Base-by-base conservation (phyloP, 306 rosid genomes). In the Trifolium subterraneum region DNA sequence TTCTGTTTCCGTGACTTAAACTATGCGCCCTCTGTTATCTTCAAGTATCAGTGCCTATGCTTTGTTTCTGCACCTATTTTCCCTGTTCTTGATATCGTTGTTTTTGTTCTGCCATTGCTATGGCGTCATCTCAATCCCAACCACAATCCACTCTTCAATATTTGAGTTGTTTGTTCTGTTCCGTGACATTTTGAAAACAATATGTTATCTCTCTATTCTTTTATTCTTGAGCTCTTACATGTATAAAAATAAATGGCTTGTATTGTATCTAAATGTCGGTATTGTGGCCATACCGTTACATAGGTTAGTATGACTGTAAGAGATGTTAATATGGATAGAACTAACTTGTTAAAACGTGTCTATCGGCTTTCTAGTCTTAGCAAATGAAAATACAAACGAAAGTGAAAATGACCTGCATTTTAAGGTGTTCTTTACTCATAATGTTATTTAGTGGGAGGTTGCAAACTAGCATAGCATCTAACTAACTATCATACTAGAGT, bases 371-470 rank as follows among this genome's bases (percentile, higher is more conserved):
- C 6, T 11, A 52, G 59, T 52, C 42, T 76, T 39, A 25, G 50
- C 71, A 50, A 42, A 70, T 31, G 70, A 58, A 68, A 56, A 44
- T 58, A 12, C 51, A 7, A 47, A 69, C 36, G 45, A 18, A 10
- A n/a, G 44, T 41, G 50, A 44, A 52, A 19, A 29, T 4, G 33
- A 29, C 33, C 33, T 4, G 4, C 33, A 29, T 29, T 29, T 29
- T 29, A 4, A 4, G 6, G 33, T 29, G 6, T 4, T 29, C 6
- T 29, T 29, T 29, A 6, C 2, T 52, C 13, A 6, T 14, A 18
- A 18, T 52, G 59, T 52, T 52, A 52, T 52, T 2, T 19, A 19
- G 59, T 19, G 59, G 59, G 8, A 19, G 23, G 59, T 19, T 52
- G 19, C 25, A 19, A 52, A 52, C 59, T 52, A 52, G 29, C 59